phyloP scores from a whole-genome alignment of 306 rosid species.

The Chamaecrista fasciculata region DNA sequence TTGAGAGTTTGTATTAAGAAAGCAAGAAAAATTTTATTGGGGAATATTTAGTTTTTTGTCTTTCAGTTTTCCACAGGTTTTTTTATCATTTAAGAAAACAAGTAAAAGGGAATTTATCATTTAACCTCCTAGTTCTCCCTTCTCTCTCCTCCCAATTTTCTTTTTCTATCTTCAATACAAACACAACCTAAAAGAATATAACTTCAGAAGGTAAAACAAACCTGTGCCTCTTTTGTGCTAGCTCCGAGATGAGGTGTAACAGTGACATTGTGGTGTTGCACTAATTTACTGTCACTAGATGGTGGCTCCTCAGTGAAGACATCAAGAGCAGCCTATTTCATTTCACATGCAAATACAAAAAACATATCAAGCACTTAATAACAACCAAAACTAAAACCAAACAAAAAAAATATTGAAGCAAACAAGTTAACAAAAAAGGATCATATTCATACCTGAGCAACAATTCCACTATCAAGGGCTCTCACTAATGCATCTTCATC shows the following conservation, averaged over 20 bases:
- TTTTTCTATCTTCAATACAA: not conserved
- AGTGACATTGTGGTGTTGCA: conserved; percentile 62
- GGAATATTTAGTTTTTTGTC: too few relatives aligned
- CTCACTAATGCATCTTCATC: conserved; percentile 63
- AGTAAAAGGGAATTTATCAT: too few relatives aligned
- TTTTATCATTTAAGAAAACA: too few relatives aligned
- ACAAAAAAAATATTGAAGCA: not conserved
- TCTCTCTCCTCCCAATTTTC: too few relatives aligned
- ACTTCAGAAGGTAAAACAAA: not conserved
- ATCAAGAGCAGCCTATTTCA: conserved; percentile 67
- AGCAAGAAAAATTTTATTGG: too few relatives aligned
- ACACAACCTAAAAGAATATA: not conserved
- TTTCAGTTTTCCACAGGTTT: too few relatives aligned
- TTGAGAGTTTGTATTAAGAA: not conserved
- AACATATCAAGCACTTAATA: not conserved
- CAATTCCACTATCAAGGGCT: conserved; percentile 61
- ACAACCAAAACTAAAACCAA: not conserved
- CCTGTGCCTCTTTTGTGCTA: conserved; percentile 84
- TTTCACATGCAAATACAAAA: not conserved
- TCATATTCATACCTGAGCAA: conserved; percentile 52
- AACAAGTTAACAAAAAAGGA: not conserved
- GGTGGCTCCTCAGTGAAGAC: conserved; percentile 78
- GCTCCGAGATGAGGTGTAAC: conserved; percentile 84
- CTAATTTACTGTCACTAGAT: conserved; percentile 57
- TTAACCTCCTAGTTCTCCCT: too few relatives aligned